Evolutionary conservation across 2,329 filamentous ascomycete species (phyloP).

Genomic region (Aspergillus awamori): DNA sequence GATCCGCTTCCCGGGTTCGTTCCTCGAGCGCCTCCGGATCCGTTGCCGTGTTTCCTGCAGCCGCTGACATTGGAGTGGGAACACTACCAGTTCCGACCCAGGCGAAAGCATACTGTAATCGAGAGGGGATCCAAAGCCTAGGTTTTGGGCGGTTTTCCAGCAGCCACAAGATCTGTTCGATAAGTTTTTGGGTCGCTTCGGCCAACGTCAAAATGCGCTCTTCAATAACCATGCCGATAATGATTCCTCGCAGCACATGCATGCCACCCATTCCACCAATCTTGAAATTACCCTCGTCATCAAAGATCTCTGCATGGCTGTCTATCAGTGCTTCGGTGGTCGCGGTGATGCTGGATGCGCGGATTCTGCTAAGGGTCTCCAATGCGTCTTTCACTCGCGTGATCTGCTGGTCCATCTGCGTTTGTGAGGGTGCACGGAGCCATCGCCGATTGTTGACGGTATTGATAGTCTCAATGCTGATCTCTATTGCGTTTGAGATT

Average conservation of each 20-base stretch:
- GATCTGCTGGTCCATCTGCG: not conserved
- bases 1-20: not conserved
- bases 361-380: conserved; percentile 31
- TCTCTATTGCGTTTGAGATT: conserved; percentile 27
- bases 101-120: conserved; percentile 42
- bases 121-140: conserved; percentile 49
- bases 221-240: conserved; percentile 53
- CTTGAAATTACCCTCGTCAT: conserved; percentile 11
- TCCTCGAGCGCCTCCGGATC: conserved; percentile 35
- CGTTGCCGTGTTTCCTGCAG: conserved; percentile 16
- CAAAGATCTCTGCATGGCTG: conserved; percentile 31
- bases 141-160: conserved; percentile 39
- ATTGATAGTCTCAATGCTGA: conserved; percentile 33
- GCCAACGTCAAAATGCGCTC: conserved; percentile 41
- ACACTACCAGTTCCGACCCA: conserved; percentile 42
- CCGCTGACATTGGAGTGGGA: conserved; percentile 23
- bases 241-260: conserved; percentile 43
- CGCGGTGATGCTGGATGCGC: conserved; percentile 4
- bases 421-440: conserved; percentile 27
- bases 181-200: conserved; percentile 24
- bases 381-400: conserved; percentile 22
- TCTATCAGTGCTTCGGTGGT: not conserved
- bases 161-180: conserved; percentile 43
- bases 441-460: conserved; percentile 33
- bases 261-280: conserved; percentile 10